Evolutionary conservation across 2,329 filamentous ascomycete genomes (phyloP).

Genomic region (Arachnopeziza araneosa): DNA sequence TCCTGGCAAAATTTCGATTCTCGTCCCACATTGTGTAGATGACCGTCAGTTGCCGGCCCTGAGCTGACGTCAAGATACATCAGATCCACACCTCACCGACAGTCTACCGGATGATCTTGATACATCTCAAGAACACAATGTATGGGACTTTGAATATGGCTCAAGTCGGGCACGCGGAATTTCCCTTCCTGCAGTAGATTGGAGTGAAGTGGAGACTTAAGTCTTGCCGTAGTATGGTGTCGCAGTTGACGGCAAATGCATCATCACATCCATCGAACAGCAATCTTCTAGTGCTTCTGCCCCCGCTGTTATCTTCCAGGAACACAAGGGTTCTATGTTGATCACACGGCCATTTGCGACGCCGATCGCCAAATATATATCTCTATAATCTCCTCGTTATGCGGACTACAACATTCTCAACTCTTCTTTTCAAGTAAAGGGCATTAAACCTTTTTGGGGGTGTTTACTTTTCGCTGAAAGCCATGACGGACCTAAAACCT

Average conservation of each 20-base stretch:
- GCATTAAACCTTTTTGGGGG: background rate
- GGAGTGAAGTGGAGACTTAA: background rate
- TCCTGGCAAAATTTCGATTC: background rate
- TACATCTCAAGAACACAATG: background rate
- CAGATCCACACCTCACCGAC: background rate
- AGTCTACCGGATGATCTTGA: background rate
- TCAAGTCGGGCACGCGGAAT: background rate
- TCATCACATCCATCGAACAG: background rate
- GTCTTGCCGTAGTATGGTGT: background rate
- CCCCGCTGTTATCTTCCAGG: background rate
- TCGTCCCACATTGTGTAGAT: background rate
- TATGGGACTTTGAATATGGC: background rate
- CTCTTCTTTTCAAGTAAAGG: background rate
- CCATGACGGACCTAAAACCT: background rate
- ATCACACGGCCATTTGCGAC: background rate
- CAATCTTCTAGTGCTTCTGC: background rate
- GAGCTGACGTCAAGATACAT: background rate
- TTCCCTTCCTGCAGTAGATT: background rate
- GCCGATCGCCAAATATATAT: background rate
- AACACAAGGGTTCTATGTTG: background rate
- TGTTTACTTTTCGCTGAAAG: background rate
- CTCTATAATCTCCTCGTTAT: background rate
- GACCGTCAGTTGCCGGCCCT: background rate
- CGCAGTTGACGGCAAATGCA: background rate
- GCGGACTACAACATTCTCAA: background rate